Percentiles rank a stretch among this genome's conserved stretches.
Evolutionary conservation across 352 stramenopile species (phyloP).

Genomic region (Phytophthora brassicae): DNA sequence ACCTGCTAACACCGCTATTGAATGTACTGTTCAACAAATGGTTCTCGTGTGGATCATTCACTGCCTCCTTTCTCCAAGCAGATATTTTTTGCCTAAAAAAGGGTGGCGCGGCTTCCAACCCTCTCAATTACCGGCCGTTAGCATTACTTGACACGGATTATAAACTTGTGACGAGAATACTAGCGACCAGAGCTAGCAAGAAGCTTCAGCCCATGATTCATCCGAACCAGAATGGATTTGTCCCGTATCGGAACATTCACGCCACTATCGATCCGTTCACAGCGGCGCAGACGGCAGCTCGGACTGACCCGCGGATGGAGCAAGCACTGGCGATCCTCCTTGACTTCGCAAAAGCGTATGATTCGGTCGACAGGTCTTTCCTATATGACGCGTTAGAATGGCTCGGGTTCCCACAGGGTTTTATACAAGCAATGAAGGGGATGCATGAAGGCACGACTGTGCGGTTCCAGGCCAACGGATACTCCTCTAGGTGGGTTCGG

Average conservation of each 20-base stretch:
- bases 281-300: not conserved
- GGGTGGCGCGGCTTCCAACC: too few species aligned
- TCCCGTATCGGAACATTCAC: not conserved
- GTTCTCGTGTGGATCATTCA: not conserved
- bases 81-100: not conserved
- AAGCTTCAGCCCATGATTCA: not conserved
- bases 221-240: not conserved
- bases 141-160: not conserved
- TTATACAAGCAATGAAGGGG: not conserved
- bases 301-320: not conserved
- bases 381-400: not conserved
- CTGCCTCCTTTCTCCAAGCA: not conserved
- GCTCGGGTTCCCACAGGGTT: not conserved
- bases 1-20: not conserved
- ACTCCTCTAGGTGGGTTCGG: not conserved
- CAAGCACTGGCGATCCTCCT: not conserved
- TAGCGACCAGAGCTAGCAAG: not conserved
- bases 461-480: not conserved
- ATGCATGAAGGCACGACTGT: not conserved
- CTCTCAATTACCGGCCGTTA: not conserved
- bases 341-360: not conserved
- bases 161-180: not conserved
- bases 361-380: not conserved
- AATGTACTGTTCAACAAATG: not conserved
- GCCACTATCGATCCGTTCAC: not conserved